Base-by-base conservation (phyloP, 768 basidiomycete species). In the Leucocoprinus birnbaumii region DNA sequence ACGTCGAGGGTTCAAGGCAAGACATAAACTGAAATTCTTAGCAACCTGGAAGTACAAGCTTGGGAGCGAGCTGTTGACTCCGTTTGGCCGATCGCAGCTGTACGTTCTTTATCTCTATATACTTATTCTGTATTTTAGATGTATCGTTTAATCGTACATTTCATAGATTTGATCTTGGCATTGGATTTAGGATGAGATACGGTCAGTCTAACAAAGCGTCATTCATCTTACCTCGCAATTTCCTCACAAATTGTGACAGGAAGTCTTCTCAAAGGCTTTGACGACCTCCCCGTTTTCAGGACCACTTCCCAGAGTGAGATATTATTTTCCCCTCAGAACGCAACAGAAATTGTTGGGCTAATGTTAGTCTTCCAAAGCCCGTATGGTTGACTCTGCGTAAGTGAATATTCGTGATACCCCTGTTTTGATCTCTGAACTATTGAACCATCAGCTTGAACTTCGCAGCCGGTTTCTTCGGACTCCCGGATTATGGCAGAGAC, bases 31-130 rank as follows among this genome's bases (percentile, higher is more conserved):
- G 21, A 61, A 71, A 1, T 93, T 91, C 63, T 67, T 93, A 66
- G 84, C 86, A 59, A 77, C 75, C 31, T 93, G 89, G 89, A 80
- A 79, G 3, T 92, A 87, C 66, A 84, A 84, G 61, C 83, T 93
- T 13, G 91, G 91, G 8, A 80, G 80, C 56, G 91, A 91, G 68
- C 77, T 83, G 42, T 67, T 91, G 55, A 88, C 88, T 2, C 88
- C 88, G 1, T 91, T 90, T 59, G 89, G 89, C 9, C 76, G 90
- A 38, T 78, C 82, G 53, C 85, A 92, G 56, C 62, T 91, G 58
- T 90, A 73, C 21, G 3, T 50, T 37, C 24, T 14, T 41, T 41
- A 8, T 6, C 13, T 41, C 8, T 14, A 6, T 8, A 6, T 16
- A 41, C 18, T 3, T 4, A 19, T 8, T 41, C 8, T 37, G 8